A percentile compares a stretch with the other conserved stretches of the same genome.
These are phyloP conservation scores for Tagetes erecta DNA, from an alignment of 129 eudicot species.

Conservation along the genomic window DNA sequence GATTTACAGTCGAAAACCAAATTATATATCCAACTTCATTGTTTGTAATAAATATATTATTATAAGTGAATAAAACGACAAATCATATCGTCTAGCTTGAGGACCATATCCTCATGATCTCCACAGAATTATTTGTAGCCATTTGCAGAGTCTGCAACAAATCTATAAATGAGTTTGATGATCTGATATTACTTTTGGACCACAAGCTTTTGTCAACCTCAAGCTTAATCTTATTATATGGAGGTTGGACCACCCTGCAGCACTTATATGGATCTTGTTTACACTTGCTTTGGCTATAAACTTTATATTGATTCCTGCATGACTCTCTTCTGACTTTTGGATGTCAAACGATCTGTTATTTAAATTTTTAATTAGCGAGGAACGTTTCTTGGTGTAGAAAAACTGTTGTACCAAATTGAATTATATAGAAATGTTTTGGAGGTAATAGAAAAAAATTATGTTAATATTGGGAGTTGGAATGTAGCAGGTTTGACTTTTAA, in stretches of 20 bases:
- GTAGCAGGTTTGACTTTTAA: conserved; percentile 11
- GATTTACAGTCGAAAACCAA: conserved; percentile 14
- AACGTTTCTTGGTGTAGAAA: neutral
- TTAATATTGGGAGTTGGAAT: neutral
- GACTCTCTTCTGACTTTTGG: conserved; percentile 22
- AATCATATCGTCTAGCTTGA: conserved; percentile 14
- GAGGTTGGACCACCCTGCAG: conserved; percentile 41
- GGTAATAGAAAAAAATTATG: neutral
- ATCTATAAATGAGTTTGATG: conserved; percentile 33
- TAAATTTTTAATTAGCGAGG: neutral
- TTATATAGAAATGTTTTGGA: neutral
- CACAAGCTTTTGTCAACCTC: conserved; percentile 38
- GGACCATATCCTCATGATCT: conserved; percentile 37
- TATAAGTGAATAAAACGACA: conserved; percentile 16
- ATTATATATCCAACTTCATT: conserved; percentile 12
- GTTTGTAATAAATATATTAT: conserved; percentile 6
- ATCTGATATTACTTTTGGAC: conserved; percentile 32
- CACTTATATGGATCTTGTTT: conserved; percentile 29
- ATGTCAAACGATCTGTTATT: neutral
- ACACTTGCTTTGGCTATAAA: conserved; percentile 31
- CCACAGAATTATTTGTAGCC: conserved; percentile 30
- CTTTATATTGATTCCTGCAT: conserved; percentile 23
- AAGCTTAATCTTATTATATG: conserved; percentile 19
- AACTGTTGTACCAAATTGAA: neutral
- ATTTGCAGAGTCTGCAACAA: conserved; percentile 29